These are phyloP conservation scores for Dittrichia graveolens DNA, from an alignment of 129 eudicot genomes.

Conservation along the genomic window DNA sequence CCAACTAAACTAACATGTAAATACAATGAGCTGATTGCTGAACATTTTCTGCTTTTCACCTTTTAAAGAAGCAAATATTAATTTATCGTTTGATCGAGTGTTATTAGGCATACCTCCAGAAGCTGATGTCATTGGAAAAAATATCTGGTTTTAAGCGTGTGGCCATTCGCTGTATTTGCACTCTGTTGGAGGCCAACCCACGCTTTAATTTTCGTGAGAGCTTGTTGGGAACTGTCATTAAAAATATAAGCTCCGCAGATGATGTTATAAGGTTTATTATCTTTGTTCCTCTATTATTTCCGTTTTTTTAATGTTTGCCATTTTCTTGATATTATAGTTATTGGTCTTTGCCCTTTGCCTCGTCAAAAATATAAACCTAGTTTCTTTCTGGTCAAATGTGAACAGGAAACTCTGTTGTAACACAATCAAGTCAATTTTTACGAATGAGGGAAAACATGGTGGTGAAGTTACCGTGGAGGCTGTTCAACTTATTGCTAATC, in stretches of 20 bases:
- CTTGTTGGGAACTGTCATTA: conserved; percentile 66
- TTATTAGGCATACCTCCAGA: conserved; percentile 76
- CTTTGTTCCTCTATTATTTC: no score
- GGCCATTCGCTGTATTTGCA: conserved; percentile 78
- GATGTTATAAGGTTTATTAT: conserved; percentile 68
- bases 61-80: neutral
- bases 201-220: conserved; percentile 74
- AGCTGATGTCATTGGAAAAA: conserved; percentile 60
- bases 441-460: conserved; percentile 88
- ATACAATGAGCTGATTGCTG: no score
- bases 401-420: conserved; percentile 71
- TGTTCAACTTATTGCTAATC: conserved; percentile 67
- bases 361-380: no score
- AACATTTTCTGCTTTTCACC: neutral
- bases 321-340: no score
- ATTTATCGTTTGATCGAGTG: neutral
- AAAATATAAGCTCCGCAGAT: conserved; percentile 76
- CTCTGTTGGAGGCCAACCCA: conserved; percentile 80
- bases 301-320: no score
- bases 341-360: no score
- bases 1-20: no score
- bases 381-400: neutral
- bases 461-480: conserved; percentile 94
- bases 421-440: conserved; percentile 73
- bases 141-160: conserved; percentile 58